Conservation (phyloP, 2,329 filamentous ascomycete genomes). For the Nothophaeocryptopus gaeumannii region DNA sequence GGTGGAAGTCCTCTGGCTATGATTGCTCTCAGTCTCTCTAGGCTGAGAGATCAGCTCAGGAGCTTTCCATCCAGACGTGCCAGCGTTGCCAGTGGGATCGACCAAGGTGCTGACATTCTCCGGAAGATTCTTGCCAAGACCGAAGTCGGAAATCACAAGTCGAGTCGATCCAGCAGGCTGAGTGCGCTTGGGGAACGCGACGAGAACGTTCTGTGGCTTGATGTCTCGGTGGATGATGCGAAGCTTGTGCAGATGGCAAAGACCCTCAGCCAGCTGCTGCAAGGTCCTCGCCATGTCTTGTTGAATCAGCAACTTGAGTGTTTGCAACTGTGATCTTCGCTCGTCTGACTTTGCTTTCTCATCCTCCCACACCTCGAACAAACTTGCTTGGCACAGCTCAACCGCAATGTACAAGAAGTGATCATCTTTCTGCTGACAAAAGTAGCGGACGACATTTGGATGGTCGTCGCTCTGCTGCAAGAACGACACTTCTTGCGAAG, state of each 20-base stretch:
- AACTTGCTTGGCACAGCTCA: conserved; percentile 87
- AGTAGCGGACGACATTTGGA: conserved; percentile 94
- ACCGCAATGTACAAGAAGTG: conserved; percentile 95
- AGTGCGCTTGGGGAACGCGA: conserved; percentile 66
- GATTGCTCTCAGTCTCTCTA: conserved; percentile 43
- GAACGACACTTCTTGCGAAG: conserved; percentile 86
- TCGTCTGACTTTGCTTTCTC: conserved; percentile 63
- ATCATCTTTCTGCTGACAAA: conserved; percentile 81
- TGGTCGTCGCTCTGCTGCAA: conserved; percentile 93
- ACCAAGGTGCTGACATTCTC: conserved; percentile 92
- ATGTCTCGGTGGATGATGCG: conserved; percentile 96
- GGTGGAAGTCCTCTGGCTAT: conserved; percentile 42
- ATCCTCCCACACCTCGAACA: conserved; percentile 89
- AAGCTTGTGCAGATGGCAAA: conserved; percentile 83
- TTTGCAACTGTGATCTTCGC: conserved; percentile 37
- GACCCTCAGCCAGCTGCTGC: conserved; percentile 83
- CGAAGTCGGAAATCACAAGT: conserved; percentile 96
- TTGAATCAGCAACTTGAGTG: conserved; percentile 69
- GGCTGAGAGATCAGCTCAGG: conserved; percentile 77
- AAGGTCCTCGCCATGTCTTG: conserved; percentile 75
- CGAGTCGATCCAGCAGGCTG: conserved; percentile 65
- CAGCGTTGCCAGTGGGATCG: conserved; percentile 89
- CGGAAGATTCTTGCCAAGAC: conserved; percentile 94
- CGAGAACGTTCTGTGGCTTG: conserved; percentile 96
- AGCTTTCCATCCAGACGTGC: conserved; percentile 93